These are phyloP conservation scores for Botryosphaeria dothidea DNA, from an alignment of 2,329 filamentous ascomycete genomes.

Conservation along the genomic window DNA sequence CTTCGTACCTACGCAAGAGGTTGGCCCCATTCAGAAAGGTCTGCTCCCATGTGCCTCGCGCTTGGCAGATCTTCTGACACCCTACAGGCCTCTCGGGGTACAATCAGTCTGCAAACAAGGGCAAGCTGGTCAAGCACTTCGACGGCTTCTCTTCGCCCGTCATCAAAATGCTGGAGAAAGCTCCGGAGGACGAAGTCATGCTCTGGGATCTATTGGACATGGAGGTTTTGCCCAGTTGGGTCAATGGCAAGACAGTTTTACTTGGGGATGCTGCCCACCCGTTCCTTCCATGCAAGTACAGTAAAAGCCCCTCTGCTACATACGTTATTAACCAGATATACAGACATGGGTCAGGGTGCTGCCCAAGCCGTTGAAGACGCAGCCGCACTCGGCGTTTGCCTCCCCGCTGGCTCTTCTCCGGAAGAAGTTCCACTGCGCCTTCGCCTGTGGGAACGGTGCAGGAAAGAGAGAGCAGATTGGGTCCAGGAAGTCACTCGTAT, in stretches of 20 bases:
- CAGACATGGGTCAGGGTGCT: slow-evolving; percentile 62
- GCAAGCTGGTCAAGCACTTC: slow-evolving; percentile 33
- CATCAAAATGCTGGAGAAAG: slow-evolving; percentile 40
- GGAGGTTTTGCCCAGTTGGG: slow-evolving; percentile 58
- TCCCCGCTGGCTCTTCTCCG: background rate
- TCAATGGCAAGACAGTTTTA: slow-evolving; percentile 55
- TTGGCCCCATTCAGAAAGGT: background rate
- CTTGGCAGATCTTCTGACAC: background rate
- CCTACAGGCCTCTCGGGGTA: slow-evolving; percentile 28
- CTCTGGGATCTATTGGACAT: slow-evolving; percentile 52
- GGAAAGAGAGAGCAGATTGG: slow-evolving; percentile 57
- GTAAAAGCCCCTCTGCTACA: no score
- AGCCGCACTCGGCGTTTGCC: slow-evolving; percentile 57
- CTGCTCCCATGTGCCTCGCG: no score
- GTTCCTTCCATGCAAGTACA: slow-evolving; percentile 58
- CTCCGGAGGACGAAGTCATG: slow-evolving; percentile 35
- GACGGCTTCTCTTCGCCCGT: slow-evolving; percentile 38
- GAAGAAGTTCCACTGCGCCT: slow-evolving; percentile 46
- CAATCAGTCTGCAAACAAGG: slow-evolving; percentile 39
- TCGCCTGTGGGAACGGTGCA: slow-evolving; percentile 59
- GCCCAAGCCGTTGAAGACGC: slow-evolving; percentile 69
- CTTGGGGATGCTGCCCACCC: slow-evolving; percentile 70
- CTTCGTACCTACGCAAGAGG: background rate
- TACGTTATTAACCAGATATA: background rate
- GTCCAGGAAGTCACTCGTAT: slow-evolving; percentile 61